Evolutionary conservation across 305 asterid genomes (phyloP), one percentile per base, ranked within the genome.

Genomic region (Caryopteris hybrid): DNA sequence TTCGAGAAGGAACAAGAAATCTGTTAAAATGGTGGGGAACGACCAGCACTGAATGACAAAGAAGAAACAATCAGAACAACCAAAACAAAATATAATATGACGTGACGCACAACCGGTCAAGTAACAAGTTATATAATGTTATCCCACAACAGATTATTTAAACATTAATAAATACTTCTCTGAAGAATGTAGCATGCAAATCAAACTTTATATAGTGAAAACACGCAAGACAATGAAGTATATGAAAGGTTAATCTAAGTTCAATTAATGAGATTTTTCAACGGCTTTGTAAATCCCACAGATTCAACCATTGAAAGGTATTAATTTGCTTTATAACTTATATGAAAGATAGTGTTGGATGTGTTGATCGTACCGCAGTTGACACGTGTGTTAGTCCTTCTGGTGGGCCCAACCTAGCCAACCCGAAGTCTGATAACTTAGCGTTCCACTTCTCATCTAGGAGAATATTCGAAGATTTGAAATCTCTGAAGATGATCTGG

Each of bases 361-460:
- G 11, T 38, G 12, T 38, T 38, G 31, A 63, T 36, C 81, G 66
- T 86, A 88, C 97, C 80, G 91, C 95, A 5, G 96, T 88, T 38
- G 97, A 91, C 59, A 91, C 93, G 74, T 88, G 97, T 20, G 88
- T 85, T 66, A 77, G 74, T 61, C 96, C 97, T 33, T 91, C 97
- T 9, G 75, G 47, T 60, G 96, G 97, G 33, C 95, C 97, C 84
- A 91, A 66, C 72, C 95, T 78, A 69, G 96, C 97, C 74, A 91
- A 76, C 58, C 97, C 97, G 18, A 91, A 91, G 71, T 91, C 97
- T 41, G 96, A 88, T 20, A 91, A 72, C 85, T 88, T 88, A 5
- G 92, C 92, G 66, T 86, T 86, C 95, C 95, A 91, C 4, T 88
- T 70, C 72, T 91, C 88, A 46, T 91, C 96, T 71, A 91, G 72